These are phyloP conservation scores for Pythium grandisporangium DNA, from an alignment of 352 stramenopile genomes.

Conservation along the genomic window DNA sequence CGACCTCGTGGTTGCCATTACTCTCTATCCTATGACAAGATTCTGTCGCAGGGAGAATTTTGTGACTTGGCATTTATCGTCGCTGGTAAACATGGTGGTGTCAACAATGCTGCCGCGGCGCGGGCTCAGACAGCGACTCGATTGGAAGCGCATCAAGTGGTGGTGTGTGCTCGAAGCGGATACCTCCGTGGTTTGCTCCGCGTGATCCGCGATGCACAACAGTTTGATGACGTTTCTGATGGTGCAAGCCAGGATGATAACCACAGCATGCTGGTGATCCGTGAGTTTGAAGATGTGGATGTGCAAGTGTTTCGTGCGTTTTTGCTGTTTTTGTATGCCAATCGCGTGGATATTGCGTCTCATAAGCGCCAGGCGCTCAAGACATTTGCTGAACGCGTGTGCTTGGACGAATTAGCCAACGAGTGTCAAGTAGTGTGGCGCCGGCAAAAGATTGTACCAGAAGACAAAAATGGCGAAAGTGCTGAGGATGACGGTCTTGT, in stretches of 20 bases:
- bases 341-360: conserved; percentile 43
- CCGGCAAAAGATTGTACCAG: too few species aligned
- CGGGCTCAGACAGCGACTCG: conserved; percentile 1
- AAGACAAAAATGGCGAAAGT: too few species aligned
- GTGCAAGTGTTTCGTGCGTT: conserved; percentile 51
- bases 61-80: conserved; percentile 46
- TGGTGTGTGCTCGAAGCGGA: conserved; percentile 45
- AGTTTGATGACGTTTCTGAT: not conserved
- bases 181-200: conserved; percentile 52
- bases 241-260: conserved; percentile 1
- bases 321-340: conserved; percentile 62
- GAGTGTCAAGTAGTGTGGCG: conserved; percentile 55
- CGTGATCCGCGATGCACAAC: conserved; percentile 13
- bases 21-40: conserved; percentile 43
- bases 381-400: conserved; percentile 43
- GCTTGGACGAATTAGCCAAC: conserved; percentile 29
- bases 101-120: conserved; percentile 1
- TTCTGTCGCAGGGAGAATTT: conserved; percentile 42
- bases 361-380: conserved; percentile 52
- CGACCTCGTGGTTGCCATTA: conserved; percentile 47
- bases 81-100: conserved; percentile 8
- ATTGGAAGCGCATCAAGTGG: conserved; percentile 34
- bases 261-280: conserved; percentile 18
- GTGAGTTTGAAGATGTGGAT: conserved; percentile 53
- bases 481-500: too few species aligned